Base-by-base conservation (phyloP, 2,329 filamentous ascomycete species). In the Drechslera avenae region DNA sequence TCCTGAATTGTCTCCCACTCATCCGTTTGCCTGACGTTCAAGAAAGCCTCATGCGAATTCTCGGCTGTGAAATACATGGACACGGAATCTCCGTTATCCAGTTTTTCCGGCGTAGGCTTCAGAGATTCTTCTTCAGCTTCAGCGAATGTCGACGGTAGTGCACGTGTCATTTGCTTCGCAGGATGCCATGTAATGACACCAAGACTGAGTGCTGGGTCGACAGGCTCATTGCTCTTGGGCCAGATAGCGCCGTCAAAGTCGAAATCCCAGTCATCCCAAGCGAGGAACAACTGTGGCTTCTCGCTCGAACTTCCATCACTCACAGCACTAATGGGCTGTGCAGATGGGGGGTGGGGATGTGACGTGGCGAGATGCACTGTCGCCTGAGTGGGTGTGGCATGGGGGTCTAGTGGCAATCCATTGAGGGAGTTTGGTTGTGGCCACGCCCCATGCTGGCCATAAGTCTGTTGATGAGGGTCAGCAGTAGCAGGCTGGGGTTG, bases 1-100 rank as follows among this genome's bases (percentile, higher is more conserved):
- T 77, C 67, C 58, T 77, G 77, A 42, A 81, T 71, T n/a, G 72
- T 69, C 2, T 76, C 62, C 81, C 81, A 83, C 17, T 75, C 71
- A 31, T 78, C 74, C 0, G 78, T 81, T 52, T 81, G 75, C 46
- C 77, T 69, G 13, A 83, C 75, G 54, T 78, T 76, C 30, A 77
- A 60, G 46, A 75, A 71, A 13, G 75, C 74, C 50, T 80, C 75
- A 14, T 78, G 72, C 2, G 72, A 68, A 48, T 75, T 76, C 10
- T 75, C 71, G 3, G 69, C 54, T 4, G 71, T 74, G 56, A 80
- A 78, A 52, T 82, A 82, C 43, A 78, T 75, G 1, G 80, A 83
- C 3, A 80, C 74, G 31, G 76, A 79, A 40, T 76, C 74, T 12
- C 76, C 77, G 19, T 77, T 74, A 17, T 63, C 60, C 5, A 75